These are phyloP conservation scores for Huntiella decipiens DNA, from an alignment of 2,329 filamentous ascomycete species.

Conservation along the genomic window DNA sequence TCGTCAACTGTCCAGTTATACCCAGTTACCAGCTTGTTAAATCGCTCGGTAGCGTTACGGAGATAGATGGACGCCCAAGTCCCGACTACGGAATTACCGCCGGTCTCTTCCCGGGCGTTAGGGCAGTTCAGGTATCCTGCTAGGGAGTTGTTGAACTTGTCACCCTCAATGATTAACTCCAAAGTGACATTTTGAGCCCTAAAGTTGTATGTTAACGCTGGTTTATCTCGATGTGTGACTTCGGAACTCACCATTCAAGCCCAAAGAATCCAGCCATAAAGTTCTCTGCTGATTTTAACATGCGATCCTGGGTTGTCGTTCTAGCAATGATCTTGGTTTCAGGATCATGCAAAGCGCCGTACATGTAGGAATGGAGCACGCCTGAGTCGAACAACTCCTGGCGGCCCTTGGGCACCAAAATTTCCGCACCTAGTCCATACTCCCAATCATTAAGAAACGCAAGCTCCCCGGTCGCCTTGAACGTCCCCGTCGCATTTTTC, in stretches of 20 bases:
- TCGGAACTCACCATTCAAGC: conserved; percentile 35
- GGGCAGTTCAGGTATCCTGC: conserved; percentile 49
- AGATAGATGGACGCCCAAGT: conserved; percentile 50
- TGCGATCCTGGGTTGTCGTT: conserved; percentile 59
- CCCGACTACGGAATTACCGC: conserved; percentile 32
- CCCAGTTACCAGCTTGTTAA: conserved; percentile 33
- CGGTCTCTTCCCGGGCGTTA: conserved; percentile 33
- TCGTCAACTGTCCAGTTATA: conserved; percentile 47
- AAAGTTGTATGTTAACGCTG: neutral
- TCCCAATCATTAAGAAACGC: conserved; percentile 50
- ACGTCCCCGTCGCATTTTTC: conserved; percentile 30
- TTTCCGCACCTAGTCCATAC: conserved; percentile 50
- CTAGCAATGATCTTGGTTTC: conserved; percentile 53
- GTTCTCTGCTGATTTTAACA: conserved; percentile 60
- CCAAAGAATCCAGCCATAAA: conserved; percentile 67
- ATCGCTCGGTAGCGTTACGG: conserved; percentile 40
- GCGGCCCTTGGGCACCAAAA: conserved; percentile 52
- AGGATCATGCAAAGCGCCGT: conserved; percentile 51
- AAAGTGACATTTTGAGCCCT: conserved; percentile 51
- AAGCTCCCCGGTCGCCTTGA: conserved; percentile 39
- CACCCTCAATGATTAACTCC: conserved; percentile 49
- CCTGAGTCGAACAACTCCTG: conserved; percentile 53
- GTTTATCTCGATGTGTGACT: neutral
- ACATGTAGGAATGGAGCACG: conserved; percentile 53
- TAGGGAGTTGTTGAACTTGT: conserved; percentile 49